These are phyloP conservation scores for Amanita jacksonii DNA, from an alignment of 768 basidiomycete species.

Conservation along the genomic window DNA sequence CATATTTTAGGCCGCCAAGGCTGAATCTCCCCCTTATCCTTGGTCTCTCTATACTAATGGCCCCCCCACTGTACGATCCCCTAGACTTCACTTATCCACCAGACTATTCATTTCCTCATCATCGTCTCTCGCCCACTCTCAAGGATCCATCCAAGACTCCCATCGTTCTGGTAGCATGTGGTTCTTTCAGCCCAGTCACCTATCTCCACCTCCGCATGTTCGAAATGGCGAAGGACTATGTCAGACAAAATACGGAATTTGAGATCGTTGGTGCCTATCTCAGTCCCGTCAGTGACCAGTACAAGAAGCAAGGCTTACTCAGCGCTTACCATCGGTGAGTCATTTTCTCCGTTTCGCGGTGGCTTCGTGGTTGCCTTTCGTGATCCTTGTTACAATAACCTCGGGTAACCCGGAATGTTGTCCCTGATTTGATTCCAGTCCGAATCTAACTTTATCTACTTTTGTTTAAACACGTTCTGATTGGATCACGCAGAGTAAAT, in stretches of 20 bases:
- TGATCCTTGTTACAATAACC: slow-evolving; percentile 5
- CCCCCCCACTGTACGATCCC: slow-evolving; percentile 21
- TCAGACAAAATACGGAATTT: slow-evolving; percentile 84
- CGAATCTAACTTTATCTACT: too few relatives aligned
- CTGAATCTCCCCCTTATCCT: slow-evolving; percentile 9
- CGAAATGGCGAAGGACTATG: slow-evolving; percentile 98
- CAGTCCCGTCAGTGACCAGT: slow-evolving; percentile 91
- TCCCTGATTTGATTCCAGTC: too few relatives aligned
- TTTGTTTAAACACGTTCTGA: too few relatives aligned
- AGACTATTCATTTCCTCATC: slow-evolving; percentile 57
- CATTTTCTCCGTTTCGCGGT: slow-evolving; percentile 14
- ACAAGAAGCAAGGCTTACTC: slow-evolving; percentile 93
- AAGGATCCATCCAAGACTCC: slow-evolving; percentile 64
- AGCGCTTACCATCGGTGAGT: slow-evolving; percentile 83
- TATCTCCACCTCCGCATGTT: slow-evolving; percentile 98
- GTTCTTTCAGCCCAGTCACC: slow-evolving; percentile 97
- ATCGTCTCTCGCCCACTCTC: slow-evolving; percentile 50
- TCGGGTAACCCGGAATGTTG: background rate
- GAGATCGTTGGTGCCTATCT: slow-evolving; percentile 95
- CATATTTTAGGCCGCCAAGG: background rate
- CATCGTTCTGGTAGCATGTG: slow-evolving; percentile 93
- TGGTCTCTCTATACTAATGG: slow-evolving; percentile 17
- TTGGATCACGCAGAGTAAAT: slow-evolving; percentile 42
- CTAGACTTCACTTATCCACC: slow-evolving; percentile 52
- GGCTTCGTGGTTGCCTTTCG: background rate